phyloP scores from a whole-genome alignment of 306 rosid species.

The Quercus wislizeni region DNA sequence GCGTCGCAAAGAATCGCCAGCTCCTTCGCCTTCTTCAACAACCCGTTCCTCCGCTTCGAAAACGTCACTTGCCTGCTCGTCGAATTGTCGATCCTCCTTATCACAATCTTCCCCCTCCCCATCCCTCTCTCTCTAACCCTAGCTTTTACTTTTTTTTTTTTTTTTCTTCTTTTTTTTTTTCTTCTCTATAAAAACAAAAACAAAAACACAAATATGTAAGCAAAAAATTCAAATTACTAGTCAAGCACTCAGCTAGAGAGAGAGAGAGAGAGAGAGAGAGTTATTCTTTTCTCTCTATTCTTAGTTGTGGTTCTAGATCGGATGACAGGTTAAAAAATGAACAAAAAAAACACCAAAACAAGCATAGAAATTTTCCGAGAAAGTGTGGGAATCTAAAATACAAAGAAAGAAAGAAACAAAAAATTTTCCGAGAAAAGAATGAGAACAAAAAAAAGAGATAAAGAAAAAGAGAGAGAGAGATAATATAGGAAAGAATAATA shows the following conservation, averaged over 20 bases:
- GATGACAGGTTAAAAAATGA: not conserved
- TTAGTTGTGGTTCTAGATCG: not conserved
- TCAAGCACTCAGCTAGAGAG: not conserved
- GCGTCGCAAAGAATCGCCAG: constrained; percentile 91
- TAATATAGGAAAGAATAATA: not conserved
- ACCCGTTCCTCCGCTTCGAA: constrained; percentile 79
- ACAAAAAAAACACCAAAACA: not conserved
- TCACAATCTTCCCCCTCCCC: constrained; percentile 98
- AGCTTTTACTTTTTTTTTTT: not conserved
- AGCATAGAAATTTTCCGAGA: constrained; percentile 30
- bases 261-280: not conserved
- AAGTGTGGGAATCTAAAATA: constrained; percentile 19
- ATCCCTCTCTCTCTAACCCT: constrained; percentile 39
- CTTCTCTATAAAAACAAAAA: not conserved
- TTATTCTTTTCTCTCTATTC: not conserved
- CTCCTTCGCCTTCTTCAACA: constrained; percentile 92
- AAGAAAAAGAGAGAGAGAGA: not conserved
- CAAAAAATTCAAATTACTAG: not conserved
- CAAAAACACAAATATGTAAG: not conserved
- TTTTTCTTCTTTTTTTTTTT: not conserved
- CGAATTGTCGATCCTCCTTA: constrained; percentile 91
- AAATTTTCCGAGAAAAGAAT: not conserved
- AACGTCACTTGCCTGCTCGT: constrained; percentile 92
- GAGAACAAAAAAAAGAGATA: too few relatives aligned
- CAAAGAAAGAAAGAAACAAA: not conserved